Base-by-base conservation (phyloP, 2,329 filamentous ascomycete species). In the Harringtonia lauricola region DNA sequence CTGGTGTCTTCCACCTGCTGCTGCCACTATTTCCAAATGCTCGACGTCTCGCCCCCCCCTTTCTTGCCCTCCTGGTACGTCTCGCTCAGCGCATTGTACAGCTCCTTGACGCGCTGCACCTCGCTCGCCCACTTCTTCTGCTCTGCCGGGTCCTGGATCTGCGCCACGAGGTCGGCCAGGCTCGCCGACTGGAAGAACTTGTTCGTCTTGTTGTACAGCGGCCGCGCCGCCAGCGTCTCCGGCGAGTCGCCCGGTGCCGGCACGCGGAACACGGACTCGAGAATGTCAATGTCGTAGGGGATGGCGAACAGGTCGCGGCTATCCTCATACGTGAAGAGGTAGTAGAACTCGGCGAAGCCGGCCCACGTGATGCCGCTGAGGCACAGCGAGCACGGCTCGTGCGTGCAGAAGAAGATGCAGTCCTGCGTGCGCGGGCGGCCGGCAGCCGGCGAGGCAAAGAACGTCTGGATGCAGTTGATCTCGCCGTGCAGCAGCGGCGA, bases 381-480 rank as follows among this genome's bases (percentile, higher is more conserved):
- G 47, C 74, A 77, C 3, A 77, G 62, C 36, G 68, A 74, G 60
- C 74, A 77, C 1, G 74, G 74, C 58, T 78, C 73, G 53, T 77
- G 73, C 0, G 74, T 76, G 5, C 72, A 69, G 46, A 77, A 66
- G 60, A 78, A 77, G 54, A 78, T 53, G 59, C 72, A 76, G 52
- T 72, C 69, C 9, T 58, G 56, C 12, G 59, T 51, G 30, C 55
- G 46, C 3, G 66, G 52, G 2, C 58, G 49, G 26, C 36, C 44
- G 38, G 57, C 49, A 13, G 63, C 55, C 47, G 59, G 59, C 1
- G 54, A 54, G 0, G 63, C 63, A 58, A 74, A 77, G 60, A 77
- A 77, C 28, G 67, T 58, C 51, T 76, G 72, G 57, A 78, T 76
- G 62, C 73, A 77, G 56, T 76, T 73, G 56, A 77, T 74, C 51